Base-by-base conservation (phyloP, 2,329 filamentous ascomycete genomes). In the Trichoderma oligosporum region DNA sequence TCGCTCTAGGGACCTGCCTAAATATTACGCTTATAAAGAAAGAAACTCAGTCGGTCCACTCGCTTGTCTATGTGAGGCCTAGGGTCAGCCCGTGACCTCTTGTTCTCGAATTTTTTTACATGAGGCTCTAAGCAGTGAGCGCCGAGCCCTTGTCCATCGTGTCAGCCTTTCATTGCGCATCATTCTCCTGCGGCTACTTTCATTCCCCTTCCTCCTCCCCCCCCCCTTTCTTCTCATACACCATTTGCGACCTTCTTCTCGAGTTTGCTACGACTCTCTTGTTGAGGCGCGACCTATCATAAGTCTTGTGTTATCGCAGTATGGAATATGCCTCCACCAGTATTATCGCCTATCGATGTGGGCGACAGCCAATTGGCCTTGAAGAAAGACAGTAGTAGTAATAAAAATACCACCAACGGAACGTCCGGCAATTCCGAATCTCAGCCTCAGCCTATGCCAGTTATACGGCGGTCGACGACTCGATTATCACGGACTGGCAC, bases 401-500 rank as follows among this genome's bases (percentile, higher is more conserved):
- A 65, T 47, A 61, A 67, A 14, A 65, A 62, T 53, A 61, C 65
- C 44, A 60, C 58, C 56, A 60, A 62, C 33, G 60, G 67, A 59
- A 60, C 63, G 56, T 58, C 69, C 56, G 65, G 63, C 29, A 60
- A 53, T 45, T 64, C 67, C 58, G 69, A 72, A 29, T 57, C 64
- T 29, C 66, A 66, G 62, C 36, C 58, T 12, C 57, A 58, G 24
- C 56, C 61, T 27, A 58, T n/a, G n/a, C n/a, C n/a, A n/a, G n/a
- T 61, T 47, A 57, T 45, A 44, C 60, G 59, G 29, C 57, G 60
- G 7, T 59, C 63, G 27, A 64, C 61, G n/a, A 44, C 65, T 54
- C 66, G 67, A 54, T 49, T 67, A 22, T 64, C 70, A 66, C 82
- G 87, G 63, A 88, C 85, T 54, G 87, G 84, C 65, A 86, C 85